Evolutionary conservation across 176 grass and related monocot species (phyloP), one percentile per base, ranked within the genome.

Genomic region (Juncus inflexus): DNA sequence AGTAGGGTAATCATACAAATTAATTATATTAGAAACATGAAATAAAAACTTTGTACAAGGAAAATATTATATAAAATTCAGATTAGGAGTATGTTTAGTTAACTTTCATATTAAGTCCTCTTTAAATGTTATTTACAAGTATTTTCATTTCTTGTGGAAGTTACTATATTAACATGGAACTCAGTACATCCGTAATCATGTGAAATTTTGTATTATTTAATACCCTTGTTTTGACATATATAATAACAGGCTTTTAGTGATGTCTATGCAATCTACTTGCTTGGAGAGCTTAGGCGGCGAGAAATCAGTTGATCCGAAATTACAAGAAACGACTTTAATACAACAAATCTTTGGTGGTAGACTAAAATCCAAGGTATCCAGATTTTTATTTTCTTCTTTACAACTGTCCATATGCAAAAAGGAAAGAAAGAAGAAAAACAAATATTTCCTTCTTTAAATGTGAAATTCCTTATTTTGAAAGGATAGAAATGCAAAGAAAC

Each of bases 341-440:
- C 94, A 99, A 53, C 94, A 99, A 55, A 86, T 99, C 76, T 99
- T 99, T 86, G 85, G 94, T 73, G 94, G 94, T 63, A 80, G 94
- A 10, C 89, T 99, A 74, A 92, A 76, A 84, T 99, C 94, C 5
- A 99, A 97, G 92, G 92, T 97, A 83, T 77, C 8, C 38, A 42
- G 2, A 58, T 55, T 69, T 47, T 15, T 7, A 16, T 42, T 9
- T 56, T 53, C 19, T 28, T 47, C 9, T 47, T 47, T 47, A 47
- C 9, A 47, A 47, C 9, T 0, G 19, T 28, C 19, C 19, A 28
- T 28, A 28, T 28, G 0, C 19, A 28, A 28, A 1, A 28, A 28
- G 19, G 19, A 28, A 28, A 28, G 19, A 28, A 28, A 28, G 19
- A 28, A 28, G 19, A 28, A 28, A 28, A 28, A 28, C 15, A 63